These are phyloP conservation scores for Suillus paluster DNA, from an alignment of 768 basidiomycete genomes.

Conservation along the genomic window DNA sequence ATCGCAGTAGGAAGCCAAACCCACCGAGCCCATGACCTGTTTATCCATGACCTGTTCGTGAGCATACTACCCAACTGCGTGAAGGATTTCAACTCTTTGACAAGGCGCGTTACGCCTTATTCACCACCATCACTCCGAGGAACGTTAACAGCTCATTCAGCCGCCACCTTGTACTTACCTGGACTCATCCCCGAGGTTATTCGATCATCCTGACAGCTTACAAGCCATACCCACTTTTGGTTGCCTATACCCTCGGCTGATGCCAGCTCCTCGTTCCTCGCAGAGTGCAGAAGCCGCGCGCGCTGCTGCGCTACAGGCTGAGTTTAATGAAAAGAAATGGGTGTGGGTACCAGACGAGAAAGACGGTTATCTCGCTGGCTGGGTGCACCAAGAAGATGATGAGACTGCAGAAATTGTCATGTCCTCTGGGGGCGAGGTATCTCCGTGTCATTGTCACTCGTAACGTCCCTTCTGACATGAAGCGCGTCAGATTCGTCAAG, in stretches of 20 bases:
- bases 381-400: conserved; percentile 87
- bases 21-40: background rate
- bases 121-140: conserved; percentile 3
- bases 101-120: conserved; percentile 2
- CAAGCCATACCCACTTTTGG: background rate
- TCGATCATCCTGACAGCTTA: background rate
- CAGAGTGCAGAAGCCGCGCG: conserved; percentile 74
- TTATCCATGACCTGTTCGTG: background rate
- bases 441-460: conserved; percentile 19
- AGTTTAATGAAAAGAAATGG: conserved; percentile 98
- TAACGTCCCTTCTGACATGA: conserved; percentile 7
- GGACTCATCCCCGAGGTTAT: background rate
- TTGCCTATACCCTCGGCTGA: conserved; percentile 21
- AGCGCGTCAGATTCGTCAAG: conserved; percentile 54
- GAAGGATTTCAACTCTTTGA: background rate
- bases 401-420: conserved; percentile 85
- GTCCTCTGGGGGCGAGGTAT: conserved; percentile 82
- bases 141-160: background rate
- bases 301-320: conserved; percentile 88
- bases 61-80: background rate
- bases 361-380: conserved; percentile 93
- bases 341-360: conserved; percentile 95
- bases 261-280: conserved; percentile 55
- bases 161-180: conserved; percentile 2
- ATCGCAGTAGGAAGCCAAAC: background rate